Percentiles rank a stretch among this genome's conserved stretches.
These are phyloP conservation scores for Erysiphe pulchra DNA, from an alignment of 2,329 filamentous ascomycete species.

Conservation along the genomic window DNA sequence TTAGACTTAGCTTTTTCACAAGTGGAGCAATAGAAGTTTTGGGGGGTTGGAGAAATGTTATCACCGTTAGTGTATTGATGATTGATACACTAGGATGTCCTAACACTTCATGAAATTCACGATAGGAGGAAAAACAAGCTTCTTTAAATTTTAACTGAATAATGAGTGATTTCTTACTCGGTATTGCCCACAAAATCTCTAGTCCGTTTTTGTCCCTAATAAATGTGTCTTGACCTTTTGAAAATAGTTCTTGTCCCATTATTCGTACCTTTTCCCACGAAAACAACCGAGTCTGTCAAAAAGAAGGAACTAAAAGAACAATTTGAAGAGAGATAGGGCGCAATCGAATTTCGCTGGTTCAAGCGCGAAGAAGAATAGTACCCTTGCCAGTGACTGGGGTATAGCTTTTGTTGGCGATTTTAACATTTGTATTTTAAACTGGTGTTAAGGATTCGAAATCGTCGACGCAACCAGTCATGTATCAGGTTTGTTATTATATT, in stretches of 20 bases:
- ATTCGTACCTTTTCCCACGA: neutral
- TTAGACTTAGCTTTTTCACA: conserved; percentile 1
- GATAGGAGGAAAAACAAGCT: neutral
- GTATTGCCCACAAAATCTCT: neutral
- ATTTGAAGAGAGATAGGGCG: neutral
- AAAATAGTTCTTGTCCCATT: neutral
- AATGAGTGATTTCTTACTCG: neutral
- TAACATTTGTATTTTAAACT: neutral
- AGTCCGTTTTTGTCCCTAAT: neutral
- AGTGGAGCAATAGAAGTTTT: neutral
- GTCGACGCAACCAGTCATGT: neutral
- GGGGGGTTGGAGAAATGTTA: neutral
- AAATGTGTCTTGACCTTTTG: neutral
- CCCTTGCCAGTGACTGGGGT: neutral
- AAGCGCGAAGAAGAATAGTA: neutral
- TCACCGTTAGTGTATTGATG: neutral
- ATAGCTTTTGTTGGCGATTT: neutral
- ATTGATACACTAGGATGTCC: neutral
- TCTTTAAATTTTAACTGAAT: neutral
- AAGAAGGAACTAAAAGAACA: conserved; percentile 1
- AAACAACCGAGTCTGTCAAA: neutral
- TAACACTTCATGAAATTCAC: neutral
- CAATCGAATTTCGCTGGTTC: neutral
- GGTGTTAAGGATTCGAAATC: neutral
- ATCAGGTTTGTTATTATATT: no score